Evolutionary conservation across 192 early-diverging fungal genomes (phyloP), one percentile per base, ranked within the genome.

Genomic region (Helicostylum pulchrum): DNA sequence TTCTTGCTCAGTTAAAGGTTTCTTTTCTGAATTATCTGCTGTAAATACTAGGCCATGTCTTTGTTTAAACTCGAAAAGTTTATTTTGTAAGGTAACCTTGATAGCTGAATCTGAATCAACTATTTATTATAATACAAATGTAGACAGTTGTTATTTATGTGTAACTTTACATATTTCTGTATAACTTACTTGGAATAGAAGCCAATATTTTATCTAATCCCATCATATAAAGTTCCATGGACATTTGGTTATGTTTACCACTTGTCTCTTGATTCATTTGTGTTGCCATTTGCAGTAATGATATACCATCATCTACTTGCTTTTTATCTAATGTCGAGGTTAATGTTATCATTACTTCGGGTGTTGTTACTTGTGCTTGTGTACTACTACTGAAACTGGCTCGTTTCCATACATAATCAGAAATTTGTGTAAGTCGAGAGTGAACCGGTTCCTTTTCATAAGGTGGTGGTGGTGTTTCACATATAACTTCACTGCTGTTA

Each of bases 201-300:
- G 50, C 47, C 9, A 72, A 34, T 45, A 72, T 55, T 34, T 49
- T 58, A 15, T 72, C 71, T 7, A 72, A 53, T 8, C 71, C 71
- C 58, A 67, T 67, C 19, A 72, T 46, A 62, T 72, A 72, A 1
- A 72, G 47, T 19, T 72, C 65, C 7, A 53, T 47, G 6, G 71
- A 66, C 36, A 62, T 56, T 3, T 17, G 7, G 8, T 63, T 39
- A 20, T 63, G 68, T 15, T 64, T 53, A 20, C 61, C 68, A 26
- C 56, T 20, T 20, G 61, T 17, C 19, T 61, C 64, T 42, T 59
- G 32, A 23, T 43, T 44, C 64, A 67, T 67, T 49, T 72, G 65
- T 4, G 71, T 36, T 34, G 71, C 71, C 15, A 72, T 55, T 2
- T 66, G 30, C 3, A 67, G 26, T 1, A 72, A 46, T 26, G 51